Base-by-base conservation (phyloP, 164 flowering plant genomes). In the Paratinospora sagittata region DNA sequence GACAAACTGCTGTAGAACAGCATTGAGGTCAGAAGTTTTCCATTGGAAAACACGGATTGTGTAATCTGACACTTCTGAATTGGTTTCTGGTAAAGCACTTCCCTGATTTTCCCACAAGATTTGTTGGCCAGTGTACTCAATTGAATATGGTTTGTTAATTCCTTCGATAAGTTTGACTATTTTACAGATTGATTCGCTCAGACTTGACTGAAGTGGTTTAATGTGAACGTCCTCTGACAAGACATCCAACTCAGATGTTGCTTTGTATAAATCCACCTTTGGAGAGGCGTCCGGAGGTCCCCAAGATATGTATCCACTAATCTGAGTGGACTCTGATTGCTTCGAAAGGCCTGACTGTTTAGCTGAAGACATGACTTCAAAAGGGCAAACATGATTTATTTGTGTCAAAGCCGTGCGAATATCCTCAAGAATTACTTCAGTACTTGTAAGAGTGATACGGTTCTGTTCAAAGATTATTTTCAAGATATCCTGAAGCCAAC, bases 131-230 rank as follows among this genome's bases (percentile, higher is more conserved):
- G 70, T 71, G 71, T 73, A 63, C 63, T 84, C 81, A 36, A n/a
- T 34, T 27, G 60, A 69, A 45, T 85, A 81, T 60, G 82, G 72
- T 63, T 84, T 72, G 70, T 67, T 79, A 65, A 85, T 81, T 64
- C 96, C 90, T 79, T 89, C 96, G 55, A 92, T 77, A 77, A 92
- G 90, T 71, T 87, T 87, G 64, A 87, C 81, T 39, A 92, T 76
- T 79, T 84, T 92, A 70, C 74, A 63, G 33, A 94, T 74, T 65
- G 94, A 85, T 74, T 80, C 80, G 24, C 73, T 79, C 68, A 85
- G 74, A 81, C 82, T 79, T 57, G 86, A 65, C 8, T 70, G 78
- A 10, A 79, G 33, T 68, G 76, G 78, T 49, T 70, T 75, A 23
- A 69, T 76, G 60, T 71, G 68, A 69, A 64, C 77, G 65, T 81